Conservation (phyloP, 192 early-diverging fungal species). For the Paraglomus brasilianum region DNA sequence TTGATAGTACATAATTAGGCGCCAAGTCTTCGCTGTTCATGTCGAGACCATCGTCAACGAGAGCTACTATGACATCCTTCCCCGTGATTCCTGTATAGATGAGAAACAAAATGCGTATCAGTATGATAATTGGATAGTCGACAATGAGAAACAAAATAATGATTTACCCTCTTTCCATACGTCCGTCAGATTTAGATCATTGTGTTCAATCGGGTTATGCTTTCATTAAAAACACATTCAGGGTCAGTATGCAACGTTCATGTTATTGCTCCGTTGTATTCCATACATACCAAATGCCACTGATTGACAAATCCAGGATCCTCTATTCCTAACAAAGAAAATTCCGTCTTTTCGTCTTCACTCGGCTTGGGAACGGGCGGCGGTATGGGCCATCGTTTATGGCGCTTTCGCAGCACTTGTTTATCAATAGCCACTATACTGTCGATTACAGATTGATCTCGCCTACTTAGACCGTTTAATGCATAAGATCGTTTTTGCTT, state of each 20-base stretch:
- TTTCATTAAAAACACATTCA: conserved; percentile 26
- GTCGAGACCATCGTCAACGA: conserved; percentile 97
- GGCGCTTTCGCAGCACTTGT: conserved; percentile 37
- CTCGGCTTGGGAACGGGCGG: conserved; percentile 23
- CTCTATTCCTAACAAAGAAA: conserved; percentile 48
- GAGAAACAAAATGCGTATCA: neutral
- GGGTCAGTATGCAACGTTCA: neutral
- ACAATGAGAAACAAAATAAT: neutral
- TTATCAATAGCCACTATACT: conserved; percentile 37
- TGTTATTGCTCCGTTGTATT: neutral
- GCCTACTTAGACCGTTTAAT: conserved; percentile 12
- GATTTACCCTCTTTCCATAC: conserved; percentile 80
- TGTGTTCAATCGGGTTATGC: conserved; percentile 56
- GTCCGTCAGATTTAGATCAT: conserved; percentile 92
- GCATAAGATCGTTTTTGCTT: conserved; percentile 14
- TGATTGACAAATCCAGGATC: conserved; percentile 77
- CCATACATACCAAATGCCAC: conserved; percentile 73
- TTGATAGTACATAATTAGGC: conserved; percentile 77
- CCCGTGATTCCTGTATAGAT: conserved; percentile 72
- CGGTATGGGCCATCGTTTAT: conserved; percentile 33
- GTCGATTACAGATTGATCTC: neutral
- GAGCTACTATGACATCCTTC: conserved; percentile 78
- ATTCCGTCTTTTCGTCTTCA: conserved; percentile 27
- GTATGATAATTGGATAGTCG: neutral
- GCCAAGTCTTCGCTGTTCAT: conserved; percentile 77